These are phyloP conservation scores for Przewalskia tangutica DNA, from an alignment of 257 asterid genomes.

Conservation along the genomic window DNA sequence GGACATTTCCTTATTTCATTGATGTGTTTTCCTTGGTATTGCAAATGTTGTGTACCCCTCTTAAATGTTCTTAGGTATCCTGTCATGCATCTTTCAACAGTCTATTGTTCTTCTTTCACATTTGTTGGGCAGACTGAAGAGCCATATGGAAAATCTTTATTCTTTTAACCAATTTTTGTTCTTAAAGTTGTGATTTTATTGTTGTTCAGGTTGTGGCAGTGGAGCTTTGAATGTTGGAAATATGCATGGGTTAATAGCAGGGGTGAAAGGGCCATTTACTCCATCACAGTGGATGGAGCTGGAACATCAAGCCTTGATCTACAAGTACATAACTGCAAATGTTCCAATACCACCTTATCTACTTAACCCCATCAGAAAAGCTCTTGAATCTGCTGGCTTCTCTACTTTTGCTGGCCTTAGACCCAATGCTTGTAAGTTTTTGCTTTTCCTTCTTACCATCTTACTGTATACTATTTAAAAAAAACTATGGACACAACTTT, in stretches of 20 bases:
- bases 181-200: neutral
- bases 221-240: conserved; percentile 32
- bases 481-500: neutral
- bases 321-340: conserved; percentile 59
- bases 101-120: neutral
- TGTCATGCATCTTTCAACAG: neutral
- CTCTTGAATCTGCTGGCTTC: conserved; percentile 54
- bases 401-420: conserved; percentile 35
- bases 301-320: conserved; percentile 82
- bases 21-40: neutral
- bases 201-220: conserved; percentile 33
- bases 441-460: neutral
- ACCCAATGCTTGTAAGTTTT: conserved; percentile 45
- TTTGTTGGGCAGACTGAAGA: neutral
- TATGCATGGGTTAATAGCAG: conserved; percentile 37
- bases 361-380: conserved; percentile 60
- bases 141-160: neutral
- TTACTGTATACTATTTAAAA: neutral
- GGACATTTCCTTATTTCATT: conserved; percentile 9
- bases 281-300: conserved; percentile 76
- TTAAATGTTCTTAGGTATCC: conserved; percentile 11
- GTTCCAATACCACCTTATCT: conserved; percentile 64
- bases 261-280: conserved; percentile 52
- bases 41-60: conserved; percentile 12
- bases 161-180: neutral